Percentiles rank a stretch among this genome's conserved stretches.
phyloP scores from a whole-genome alignment of 208 protist species.

The Tritrichomonas musculus region DNA sequence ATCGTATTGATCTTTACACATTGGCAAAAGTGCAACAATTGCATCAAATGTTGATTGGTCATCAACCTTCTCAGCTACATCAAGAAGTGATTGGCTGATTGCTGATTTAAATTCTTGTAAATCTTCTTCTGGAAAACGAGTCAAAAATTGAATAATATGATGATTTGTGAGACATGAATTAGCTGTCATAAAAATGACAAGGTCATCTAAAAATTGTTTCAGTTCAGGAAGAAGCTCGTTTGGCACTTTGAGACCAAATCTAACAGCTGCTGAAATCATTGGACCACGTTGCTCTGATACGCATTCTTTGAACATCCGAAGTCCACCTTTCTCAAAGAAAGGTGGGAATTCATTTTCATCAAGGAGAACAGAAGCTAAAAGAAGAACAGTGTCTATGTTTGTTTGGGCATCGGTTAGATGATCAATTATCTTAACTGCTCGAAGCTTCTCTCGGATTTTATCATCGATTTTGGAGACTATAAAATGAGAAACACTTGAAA shows the following conservation, averaged over 20 bases:
- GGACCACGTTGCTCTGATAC: neutral
- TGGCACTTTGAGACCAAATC: neutral
- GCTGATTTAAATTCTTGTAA: neutral
- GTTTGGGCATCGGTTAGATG: neutral
- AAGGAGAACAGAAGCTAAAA: neutral
- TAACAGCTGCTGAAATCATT: neutral
- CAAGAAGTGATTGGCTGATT: neutral
- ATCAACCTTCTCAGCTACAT: neutral
- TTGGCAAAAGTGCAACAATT: neutral
- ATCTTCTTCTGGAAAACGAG: neutral
- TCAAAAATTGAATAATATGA: slow-evolving; percentile 2
- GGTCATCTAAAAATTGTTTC: neutral
- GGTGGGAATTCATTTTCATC: neutral
- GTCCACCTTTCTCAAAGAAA: neutral
- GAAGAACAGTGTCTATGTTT: neutral
- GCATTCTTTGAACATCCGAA: neutral
- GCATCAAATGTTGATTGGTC: slow-evolving; percentile 4
- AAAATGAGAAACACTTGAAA: neutral
- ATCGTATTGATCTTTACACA: neutral
- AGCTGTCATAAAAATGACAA: neutral
- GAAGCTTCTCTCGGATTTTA: neutral
- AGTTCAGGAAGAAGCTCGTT: neutral
- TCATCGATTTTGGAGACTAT: neutral
- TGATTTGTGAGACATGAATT: neutral
- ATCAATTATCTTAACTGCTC: neutral